Conservation (phyloP, 2,329 filamentous ascomycete species). For the Colletotrichum costaricense region DNA sequence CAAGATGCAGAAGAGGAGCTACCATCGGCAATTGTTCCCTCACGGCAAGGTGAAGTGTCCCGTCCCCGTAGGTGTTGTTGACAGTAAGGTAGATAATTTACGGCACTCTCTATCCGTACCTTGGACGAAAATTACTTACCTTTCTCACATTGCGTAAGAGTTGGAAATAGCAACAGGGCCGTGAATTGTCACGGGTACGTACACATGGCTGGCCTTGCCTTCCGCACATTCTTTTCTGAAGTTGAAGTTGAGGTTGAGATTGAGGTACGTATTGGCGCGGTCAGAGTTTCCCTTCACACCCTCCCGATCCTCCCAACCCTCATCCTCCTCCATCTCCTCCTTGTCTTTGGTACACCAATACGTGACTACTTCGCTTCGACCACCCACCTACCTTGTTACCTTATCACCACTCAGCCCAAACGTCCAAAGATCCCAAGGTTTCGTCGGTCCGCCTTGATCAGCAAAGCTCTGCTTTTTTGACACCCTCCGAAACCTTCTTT, state of each 20-base stretch:
- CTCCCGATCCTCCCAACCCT: not conserved
- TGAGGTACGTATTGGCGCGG: not conserved
- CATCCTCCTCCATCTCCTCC: not conserved
- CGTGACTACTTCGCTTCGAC: not conserved
- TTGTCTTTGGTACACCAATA: not conserved
- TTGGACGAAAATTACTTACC: not conserved
- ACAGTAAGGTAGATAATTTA: not conserved
- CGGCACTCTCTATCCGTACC: not conserved
- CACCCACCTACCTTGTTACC: not conserved
- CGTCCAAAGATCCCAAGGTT: not conserved
- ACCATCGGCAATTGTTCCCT: not conserved
- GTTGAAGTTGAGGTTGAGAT: not conserved
- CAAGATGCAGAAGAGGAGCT: not conserved
- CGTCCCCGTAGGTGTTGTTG: not conserved
- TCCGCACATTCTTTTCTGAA: too few relatives aligned
- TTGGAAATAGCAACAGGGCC: not conserved
- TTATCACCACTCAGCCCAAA: not conserved
- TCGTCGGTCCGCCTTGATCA: not conserved
- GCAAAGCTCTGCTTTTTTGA: not conserved
- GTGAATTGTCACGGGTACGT: not conserved
- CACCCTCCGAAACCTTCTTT: conserved; percentile 26
- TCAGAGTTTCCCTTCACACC: not conserved
- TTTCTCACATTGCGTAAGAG: not conserved
- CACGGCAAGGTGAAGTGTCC: not conserved
- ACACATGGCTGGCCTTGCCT: too few relatives aligned